Base-by-base conservation (phyloP, 192 early-diverging fungal species). In the Backusella tarrabulga region DNA sequence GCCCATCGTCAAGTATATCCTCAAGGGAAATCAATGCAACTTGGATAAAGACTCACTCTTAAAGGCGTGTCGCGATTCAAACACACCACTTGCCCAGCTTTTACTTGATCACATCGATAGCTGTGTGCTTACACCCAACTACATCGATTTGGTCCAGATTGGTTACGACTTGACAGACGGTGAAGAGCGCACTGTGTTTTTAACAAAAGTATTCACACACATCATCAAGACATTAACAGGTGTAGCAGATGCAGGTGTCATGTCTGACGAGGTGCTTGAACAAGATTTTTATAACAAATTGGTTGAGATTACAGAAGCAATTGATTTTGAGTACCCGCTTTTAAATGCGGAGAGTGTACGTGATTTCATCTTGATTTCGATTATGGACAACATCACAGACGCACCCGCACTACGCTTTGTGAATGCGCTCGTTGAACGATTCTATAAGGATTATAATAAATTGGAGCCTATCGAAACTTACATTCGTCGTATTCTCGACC, bases 341-440 rank as follows among this genome's bases (percentile, higher is more conserved):
- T 50, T 86, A 7, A 79, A 84, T 40, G 50, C 74, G 7, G 83
- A 84, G 12, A 71, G 72, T 66, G 71, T 84, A 5, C 81, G 83
- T 38, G 83, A 86, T 54, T 86, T 77, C 70, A 71, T 86, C 5
- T 76, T 86, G 19, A 75, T 77, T 2, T 72, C 82, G 2, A 42
- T 86, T 19, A 73, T 84, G 34, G 83, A 86, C 34, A 79, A 81
- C 34, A 54, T 86, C 29, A 82, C 81, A 2, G 80, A 86, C 32
- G 63, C 83, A n/a, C 72, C 79, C 29, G 69, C 87, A 12, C 67
- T 90, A 29, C 74, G 76, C 0, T 88, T 87, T 76, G 71, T 81
- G 4, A 79, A 76, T 32, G 72, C 56, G 11, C 69, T 90, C 19
- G 80, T 86, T 1, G 73, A 77, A 34, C 19, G 52, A 32, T 80